Evolutionary conservation across 345 rosid species (phyloP).

Genomic region (Lepidium sativum): DNA sequence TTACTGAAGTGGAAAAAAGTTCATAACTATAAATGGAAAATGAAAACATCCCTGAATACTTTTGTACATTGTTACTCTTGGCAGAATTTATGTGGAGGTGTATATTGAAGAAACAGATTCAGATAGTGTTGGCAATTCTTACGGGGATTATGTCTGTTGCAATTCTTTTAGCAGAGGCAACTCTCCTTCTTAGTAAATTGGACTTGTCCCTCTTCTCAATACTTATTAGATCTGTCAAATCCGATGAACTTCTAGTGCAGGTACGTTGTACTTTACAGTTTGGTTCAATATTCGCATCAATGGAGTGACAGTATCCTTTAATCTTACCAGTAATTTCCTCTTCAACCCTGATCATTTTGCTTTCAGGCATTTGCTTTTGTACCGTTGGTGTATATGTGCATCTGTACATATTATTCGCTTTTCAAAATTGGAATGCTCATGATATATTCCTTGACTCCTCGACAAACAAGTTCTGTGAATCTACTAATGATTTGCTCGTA

Average conservation of each 20-base stretch:
- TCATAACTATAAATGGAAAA: background rate
- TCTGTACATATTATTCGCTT: slow-evolving; percentile 93
- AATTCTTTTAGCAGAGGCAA: slow-evolving; percentile 96
- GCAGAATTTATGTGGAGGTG: slow-evolving; percentile 95
- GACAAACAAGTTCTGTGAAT: slow-evolving; percentile 94
- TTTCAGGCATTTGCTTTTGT: slow-evolving; percentile 79
- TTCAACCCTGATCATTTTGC: slow-evolving; percentile 5
- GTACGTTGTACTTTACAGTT: slow-evolving; percentile 25
- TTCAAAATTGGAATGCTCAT: slow-evolving; percentile 94
- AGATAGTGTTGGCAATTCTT: slow-evolving; percentile 58
- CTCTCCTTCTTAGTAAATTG: slow-evolving; percentile 65
- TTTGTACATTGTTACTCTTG: slow-evolving; percentile 11
- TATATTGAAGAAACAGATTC: slow-evolving; percentile 52
- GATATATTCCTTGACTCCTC: slow-evolving; percentile 95
- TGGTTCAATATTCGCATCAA: background rate
- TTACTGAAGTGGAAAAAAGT: background rate
- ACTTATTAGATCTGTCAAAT: slow-evolving; percentile 69
- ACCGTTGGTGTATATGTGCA: slow-evolving; percentile 97
- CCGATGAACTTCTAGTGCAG: slow-evolving; percentile 70
- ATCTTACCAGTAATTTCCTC: background rate
- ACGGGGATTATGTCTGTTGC: slow-evolving; percentile 85
- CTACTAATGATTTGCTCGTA: slow-evolving; percentile 99
- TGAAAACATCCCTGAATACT: background rate
- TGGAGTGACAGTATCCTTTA: background rate
- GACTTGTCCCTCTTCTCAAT: slow-evolving; percentile 91